These are phyloP conservation scores for Melampsora americana DNA, from an alignment of 1,284 basidiomycete genomes.

Conservation along the genomic window DNA sequence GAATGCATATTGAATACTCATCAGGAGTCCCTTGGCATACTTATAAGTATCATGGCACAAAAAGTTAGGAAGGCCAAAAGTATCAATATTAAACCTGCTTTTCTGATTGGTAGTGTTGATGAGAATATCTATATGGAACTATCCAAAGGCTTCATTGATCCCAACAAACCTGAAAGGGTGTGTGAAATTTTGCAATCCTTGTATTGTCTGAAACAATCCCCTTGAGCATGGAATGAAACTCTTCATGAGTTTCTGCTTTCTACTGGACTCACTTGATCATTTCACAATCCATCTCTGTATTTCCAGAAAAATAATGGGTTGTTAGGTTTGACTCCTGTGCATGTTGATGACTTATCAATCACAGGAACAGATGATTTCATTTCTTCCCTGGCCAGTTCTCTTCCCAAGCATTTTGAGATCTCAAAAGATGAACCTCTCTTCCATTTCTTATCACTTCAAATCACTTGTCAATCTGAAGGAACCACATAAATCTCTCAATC, in stretches of 20 bases:
- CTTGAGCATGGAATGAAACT: not conserved
- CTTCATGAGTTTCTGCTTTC: not conserved
- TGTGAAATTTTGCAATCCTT: not conserved
- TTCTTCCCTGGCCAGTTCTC: not conserved
- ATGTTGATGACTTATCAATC: conserved; percentile 9
- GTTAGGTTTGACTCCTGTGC: not conserved
- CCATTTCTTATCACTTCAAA: not conserved
- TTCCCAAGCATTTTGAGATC: not conserved
- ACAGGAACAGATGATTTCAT: not conserved
- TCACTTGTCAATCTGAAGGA: not conserved
- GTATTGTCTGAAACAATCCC: not conserved
- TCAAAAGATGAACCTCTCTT: not conserved
- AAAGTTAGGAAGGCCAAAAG: not conserved
- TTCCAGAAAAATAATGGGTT: not conserved
- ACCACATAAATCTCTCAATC: not conserved
- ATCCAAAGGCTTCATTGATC: not conserved
- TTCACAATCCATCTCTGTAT: not conserved
- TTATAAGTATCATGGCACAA: not conserved
- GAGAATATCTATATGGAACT: not conserved
- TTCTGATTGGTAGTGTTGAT: conserved; percentile 1
- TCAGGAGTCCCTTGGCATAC: not conserved
- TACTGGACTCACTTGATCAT: not conserved
- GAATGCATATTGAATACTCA: not conserved
- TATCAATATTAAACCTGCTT: conserved; percentile 7
- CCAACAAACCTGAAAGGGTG: not conserved